These are phyloP conservation scores for Colletotrichum lupini DNA, from an alignment of 2,329 filamentous ascomycete genomes.

Conservation along the genomic window DNA sequence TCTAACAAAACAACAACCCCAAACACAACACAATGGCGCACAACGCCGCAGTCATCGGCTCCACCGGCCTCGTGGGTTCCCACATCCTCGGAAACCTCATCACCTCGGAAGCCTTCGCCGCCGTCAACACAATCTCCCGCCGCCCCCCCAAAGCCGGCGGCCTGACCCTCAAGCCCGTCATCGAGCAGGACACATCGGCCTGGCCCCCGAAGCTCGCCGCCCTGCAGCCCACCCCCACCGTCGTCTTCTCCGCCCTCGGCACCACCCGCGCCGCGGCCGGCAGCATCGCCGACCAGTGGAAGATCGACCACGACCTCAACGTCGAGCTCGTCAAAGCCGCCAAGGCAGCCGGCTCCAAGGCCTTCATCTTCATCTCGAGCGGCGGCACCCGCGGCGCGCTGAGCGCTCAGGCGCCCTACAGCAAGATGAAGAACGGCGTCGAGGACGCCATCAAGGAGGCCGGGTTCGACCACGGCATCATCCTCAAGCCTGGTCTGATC, in stretches of 20 bases:
- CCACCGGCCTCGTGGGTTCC: slow-evolving; percentile 76
- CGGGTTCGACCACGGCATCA: slow-evolving; percentile 81
- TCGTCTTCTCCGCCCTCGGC: slow-evolving; percentile 83
- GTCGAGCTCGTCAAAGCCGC: slow-evolving; percentile 81
- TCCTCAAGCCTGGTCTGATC: slow-evolving; percentile 80
- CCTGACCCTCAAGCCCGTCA: slow-evolving; percentile 66
- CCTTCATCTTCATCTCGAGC: slow-evolving; percentile 81
- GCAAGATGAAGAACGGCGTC: slow-evolving; percentile 86
- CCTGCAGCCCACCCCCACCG: slow-evolving; percentile 64
- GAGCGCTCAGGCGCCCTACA: slow-evolving; percentile 57
- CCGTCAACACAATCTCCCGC: slow-evolving; percentile 74
- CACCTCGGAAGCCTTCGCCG: slow-evolving; percentile 60
- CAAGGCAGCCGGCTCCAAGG: slow-evolving; percentile 75
- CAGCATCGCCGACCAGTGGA: slow-evolving; percentile 81
- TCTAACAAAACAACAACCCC: neutral
- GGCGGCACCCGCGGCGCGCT: slow-evolving; percentile 57
- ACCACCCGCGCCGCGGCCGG: slow-evolving; percentile 84
- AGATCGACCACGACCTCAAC: slow-evolving; percentile 90
- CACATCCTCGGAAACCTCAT: slow-evolving; percentile 79
- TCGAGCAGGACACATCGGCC: slow-evolving; percentile 73
- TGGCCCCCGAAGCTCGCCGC: slow-evolving; percentile 73
- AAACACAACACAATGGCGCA: slow-evolving; percentile 21
- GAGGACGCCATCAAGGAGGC: slow-evolving; percentile 80
- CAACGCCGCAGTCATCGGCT: slow-evolving; percentile 62
- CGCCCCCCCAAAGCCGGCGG: slow-evolving; percentile 65